Percentiles rank a stretch among this genome's conserved stretches.
Evolutionary conservation across 2,329 filamentous ascomycete genomes (phyloP).

Genomic region (Sporothrix variecibatus): DNA sequence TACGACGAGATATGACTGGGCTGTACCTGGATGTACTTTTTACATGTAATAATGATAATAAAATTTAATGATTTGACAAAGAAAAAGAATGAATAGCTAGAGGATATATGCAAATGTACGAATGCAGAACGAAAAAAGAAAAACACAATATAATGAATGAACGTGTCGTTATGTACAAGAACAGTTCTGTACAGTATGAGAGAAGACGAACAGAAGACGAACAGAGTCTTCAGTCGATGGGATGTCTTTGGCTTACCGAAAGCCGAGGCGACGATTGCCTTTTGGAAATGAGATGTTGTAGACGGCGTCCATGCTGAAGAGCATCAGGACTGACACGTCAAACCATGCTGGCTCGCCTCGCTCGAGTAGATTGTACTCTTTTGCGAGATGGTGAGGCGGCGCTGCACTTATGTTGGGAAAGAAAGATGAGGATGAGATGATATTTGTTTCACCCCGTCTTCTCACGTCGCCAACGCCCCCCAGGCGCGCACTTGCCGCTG

Average conservation of each 20-base stretch:
- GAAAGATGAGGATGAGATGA: background rate
- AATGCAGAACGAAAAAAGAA: background rate
- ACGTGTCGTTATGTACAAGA: conserved; percentile 1
- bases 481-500: background rate
- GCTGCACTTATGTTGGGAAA: background rate
- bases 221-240: background rate
- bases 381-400: background rate
- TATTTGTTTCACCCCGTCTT: background rate
- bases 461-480: background rate
- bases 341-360: background rate
- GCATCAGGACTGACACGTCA: no score
- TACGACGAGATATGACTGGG: background rate
- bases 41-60: background rate
- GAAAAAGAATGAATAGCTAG: background rate
- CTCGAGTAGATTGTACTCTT: background rate
- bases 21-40: background rate
- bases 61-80: background rate
- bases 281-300: background rate
- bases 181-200: background rate
- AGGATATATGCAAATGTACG: background rate
- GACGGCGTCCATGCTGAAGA: background rate
- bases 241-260: background rate
- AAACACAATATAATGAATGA: background rate
- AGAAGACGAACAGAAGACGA: background rate
- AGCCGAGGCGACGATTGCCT: background rate